Evolutionary conservation across 75 land plant species (phyloP).

Genomic region (Picea sitchensis): DNA sequence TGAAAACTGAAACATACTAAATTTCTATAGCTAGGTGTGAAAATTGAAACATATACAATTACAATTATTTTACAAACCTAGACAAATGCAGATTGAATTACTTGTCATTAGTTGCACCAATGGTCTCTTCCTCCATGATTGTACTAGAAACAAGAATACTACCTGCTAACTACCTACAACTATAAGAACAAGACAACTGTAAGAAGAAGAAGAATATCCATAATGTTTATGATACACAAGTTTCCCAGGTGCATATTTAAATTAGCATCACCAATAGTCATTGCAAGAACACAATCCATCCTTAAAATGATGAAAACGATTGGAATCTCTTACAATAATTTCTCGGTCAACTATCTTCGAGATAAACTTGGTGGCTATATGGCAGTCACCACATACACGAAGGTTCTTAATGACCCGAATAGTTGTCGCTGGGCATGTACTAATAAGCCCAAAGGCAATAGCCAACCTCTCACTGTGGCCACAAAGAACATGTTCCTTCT

Average conservation of each 20-base stretch:
- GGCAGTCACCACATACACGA: constrained; percentile 12
- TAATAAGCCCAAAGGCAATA: constrained; percentile 10
- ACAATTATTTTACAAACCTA: too few species aligned
- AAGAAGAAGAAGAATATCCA: neutral
- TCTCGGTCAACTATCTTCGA: constrained; percentile 8
- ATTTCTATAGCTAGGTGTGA: too few species aligned
- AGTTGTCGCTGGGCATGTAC: neutral
- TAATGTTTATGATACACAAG: neutral
- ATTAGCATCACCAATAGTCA: constrained; percentile 9
- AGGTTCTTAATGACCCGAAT: constrained; percentile 13
- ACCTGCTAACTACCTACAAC: neutral
- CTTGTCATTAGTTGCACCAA: too few species aligned
- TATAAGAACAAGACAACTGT: neutral
- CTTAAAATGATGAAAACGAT: constrained; percentile 12
- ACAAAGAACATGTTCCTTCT: constrained; percentile 12
- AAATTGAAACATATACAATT: too few species aligned
- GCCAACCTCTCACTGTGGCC: constrained; percentile 11
- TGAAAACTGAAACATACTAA: too few species aligned
- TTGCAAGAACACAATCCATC: constrained; percentile 12
- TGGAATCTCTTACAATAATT: constrained; percentile 14
- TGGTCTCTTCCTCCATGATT: too few species aligned
- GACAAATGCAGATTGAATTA: too few species aligned
- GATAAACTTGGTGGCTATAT: constrained; percentile 1
- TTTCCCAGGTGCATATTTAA: neutral
- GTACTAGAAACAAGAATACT: too few species aligned